A percentile compares a stretch with the other conserved stretches of the same genome.
Conservation (phyloP, 495 filamentous ascomycete genomes). For the Penicillium pancosmium region DNA sequence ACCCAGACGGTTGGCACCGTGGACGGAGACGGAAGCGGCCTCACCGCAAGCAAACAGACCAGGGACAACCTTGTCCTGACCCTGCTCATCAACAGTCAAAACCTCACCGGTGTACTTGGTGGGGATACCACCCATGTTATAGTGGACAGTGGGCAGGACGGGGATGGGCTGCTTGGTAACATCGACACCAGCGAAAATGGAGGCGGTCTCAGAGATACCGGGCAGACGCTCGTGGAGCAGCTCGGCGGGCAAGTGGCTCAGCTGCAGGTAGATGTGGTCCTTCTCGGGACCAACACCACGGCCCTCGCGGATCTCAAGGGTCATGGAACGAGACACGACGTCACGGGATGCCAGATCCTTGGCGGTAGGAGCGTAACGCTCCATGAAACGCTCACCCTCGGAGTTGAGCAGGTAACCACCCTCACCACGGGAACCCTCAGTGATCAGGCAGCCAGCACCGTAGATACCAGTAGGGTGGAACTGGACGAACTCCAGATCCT, state of each 20-base stretch:
- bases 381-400: constrained; percentile 99
- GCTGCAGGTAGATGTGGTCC: constrained; percentile 96
- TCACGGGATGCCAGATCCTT: constrained; percentile 95
- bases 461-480: constrained; percentile 99
- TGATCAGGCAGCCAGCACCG: constrained; percentile 97
- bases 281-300: constrained; percentile 94
- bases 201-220: constrained; percentile 96
- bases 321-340: constrained; percentile 96
- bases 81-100: constrained; percentile 76
- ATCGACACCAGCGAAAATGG: constrained; percentile 95
- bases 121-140: constrained; percentile 99
- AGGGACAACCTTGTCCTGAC: constrained; percentile 90
- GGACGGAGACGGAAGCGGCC: constrained; percentile 94
- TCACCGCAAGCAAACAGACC: constrained; percentile 97
- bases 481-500: constrained; percentile 99
- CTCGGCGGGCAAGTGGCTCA: constrained; percentile 89
- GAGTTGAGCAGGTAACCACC: constrained; percentile 96
- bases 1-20: constrained; percentile 95
- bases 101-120: constrained; percentile 97
- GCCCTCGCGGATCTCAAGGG: constrained; percentile 93
- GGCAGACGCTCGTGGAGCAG: constrained; percentile 94
- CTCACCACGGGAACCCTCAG: constrained; percentile 96
- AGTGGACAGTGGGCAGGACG: constrained; percentile 95
- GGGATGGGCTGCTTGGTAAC: constrained; percentile 96
- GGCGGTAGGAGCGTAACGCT: constrained; percentile 94